A percentile compares a stretch with the other conserved stretches of the same genome.
phyloP scores from a whole-genome alignment of 768 basidiomycete genomes.

The Trametes gibbosa region DNA sequence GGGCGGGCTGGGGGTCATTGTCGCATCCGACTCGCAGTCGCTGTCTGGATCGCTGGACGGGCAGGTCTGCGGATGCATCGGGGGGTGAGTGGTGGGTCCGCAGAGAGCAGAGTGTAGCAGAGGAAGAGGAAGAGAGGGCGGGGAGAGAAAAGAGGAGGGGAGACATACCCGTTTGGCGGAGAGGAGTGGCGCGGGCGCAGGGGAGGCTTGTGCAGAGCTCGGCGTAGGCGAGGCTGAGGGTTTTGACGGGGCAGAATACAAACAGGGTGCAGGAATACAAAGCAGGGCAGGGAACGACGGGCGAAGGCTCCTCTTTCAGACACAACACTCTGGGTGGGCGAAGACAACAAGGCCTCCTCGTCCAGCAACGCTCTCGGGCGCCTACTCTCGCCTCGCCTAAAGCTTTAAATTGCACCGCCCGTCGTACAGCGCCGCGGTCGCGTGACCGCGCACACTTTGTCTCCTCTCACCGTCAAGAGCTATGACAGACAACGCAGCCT shows the following conservation, averaged over 20 bases:
- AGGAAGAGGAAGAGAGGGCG: not conserved
- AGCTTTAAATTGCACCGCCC: not conserved
- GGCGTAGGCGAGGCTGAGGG: not conserved
- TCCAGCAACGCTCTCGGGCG: not conserved
- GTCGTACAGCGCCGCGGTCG: not conserved
- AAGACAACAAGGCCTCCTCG: constrained; percentile 37
- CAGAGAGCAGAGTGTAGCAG: not conserved
- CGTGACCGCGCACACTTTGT: not conserved
- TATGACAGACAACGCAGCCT: too few relatives aligned
- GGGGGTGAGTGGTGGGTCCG: not conserved
- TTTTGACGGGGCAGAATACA: not conserved
- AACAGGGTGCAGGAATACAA: not conserved
- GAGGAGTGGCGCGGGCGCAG: not conserved
- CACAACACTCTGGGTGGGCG: too few relatives aligned
- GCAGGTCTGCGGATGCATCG: constrained; percentile 1
- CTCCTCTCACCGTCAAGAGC: not conserved
- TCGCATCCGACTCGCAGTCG: not conserved
- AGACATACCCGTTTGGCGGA: constrained; percentile 18
- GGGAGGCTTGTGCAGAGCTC: constrained; percentile 10
- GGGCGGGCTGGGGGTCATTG: constrained; percentile 4
- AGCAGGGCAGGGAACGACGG: not conserved
- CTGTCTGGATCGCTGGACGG: not conserved
- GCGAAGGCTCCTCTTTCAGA: not conserved
- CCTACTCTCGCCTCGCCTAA: not conserved
- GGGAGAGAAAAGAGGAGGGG: not conserved